Evolutionary conservation across 2,329 filamentous ascomycete genomes (phyloP), one percentile per base, ranked within the genome.

Genomic region (Lecanicillium sp.): DNA sequence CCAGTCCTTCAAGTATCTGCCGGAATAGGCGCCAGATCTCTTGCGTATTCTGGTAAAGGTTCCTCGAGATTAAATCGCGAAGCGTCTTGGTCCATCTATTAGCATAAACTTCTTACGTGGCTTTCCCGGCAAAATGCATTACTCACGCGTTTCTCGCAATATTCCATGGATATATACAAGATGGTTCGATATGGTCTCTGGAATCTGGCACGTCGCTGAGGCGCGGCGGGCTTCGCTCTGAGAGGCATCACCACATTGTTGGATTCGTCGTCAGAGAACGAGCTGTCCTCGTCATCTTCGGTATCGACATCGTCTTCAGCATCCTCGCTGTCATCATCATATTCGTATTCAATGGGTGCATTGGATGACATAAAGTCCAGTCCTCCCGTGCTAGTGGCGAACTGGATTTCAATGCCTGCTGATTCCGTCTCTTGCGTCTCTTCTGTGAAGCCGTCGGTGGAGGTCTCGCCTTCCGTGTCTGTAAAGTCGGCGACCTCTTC

Each of bases 121-220:
- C 3, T 13, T 42, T 37, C 7, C 10, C 12, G 29, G 3, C 12
- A n/a, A 4, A 39, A 17, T 8, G n/a, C n/a, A 29, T 38, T 17
- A 62, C 73, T 59, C 64, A 83, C 79, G 48, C 85, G 78, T 55
- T 90, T 92, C 57, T 97, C 90, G 54, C 92, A 98, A 49, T 96
- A 94, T 57, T 98, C 92, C 92, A 98, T 98, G 44, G 94, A 92
- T 40, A 98, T 97, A 57, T 96, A 98, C 30, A 98, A 71, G 6
- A 89, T 81, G 0, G 84, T 89, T 37, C 76, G 77, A 44, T 76
- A 73, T 4, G 76, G 64, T 31, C 73, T 68, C 40, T 73, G 68
- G 30, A 62, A 62, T 33, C 66, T 44, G 44, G 57, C 46, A 41
- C 64, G 48, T 11, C 57, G 52, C 30, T 53, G 47, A 15, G 57